These are phyloP conservation scores for Paraphoma sp. DNA, from an alignment of 2,329 filamentous ascomycete species.

Conservation along the genomic window DNA sequence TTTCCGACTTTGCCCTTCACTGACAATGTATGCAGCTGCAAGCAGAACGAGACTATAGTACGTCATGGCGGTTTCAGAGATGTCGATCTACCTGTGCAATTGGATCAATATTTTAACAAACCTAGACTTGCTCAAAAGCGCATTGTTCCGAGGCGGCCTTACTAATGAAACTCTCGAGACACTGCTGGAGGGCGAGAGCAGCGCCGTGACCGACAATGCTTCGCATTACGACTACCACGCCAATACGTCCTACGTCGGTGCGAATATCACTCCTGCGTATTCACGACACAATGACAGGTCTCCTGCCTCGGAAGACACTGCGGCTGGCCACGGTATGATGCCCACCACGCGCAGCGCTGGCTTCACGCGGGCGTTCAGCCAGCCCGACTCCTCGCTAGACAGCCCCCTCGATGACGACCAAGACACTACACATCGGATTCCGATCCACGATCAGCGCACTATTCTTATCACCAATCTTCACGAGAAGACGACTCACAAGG, in stretches of 20 bases:
- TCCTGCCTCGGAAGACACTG: slow-evolving; percentile 27
- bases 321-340: slow-evolving; percentile 21
- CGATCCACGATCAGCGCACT: slow-evolving; percentile 58
- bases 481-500: slow-evolving; percentile 67
- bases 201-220: slow-evolving; percentile 18
- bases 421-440: slow-evolving; percentile 17
- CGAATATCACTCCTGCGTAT: slow-evolving; percentile 7
- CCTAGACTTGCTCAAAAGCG: slow-evolving; percentile 54
- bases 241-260: slow-evolving; percentile 17
- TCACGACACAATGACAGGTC: slow-evolving; percentile 10
- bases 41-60: slow-evolving; percentile 63
- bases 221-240: slow-evolving; percentile 19
- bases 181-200: slow-evolving; percentile 45
- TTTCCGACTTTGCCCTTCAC: slow-evolving; percentile 1
- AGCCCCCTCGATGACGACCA: slow-evolving; percentile 17
- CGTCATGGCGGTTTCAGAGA: slow-evolving; percentile 11
- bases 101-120: slow-evolving; percentile 4
- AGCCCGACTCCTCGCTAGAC: slow-evolving; percentile 22
- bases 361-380: slow-evolving; percentile 21
- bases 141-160: slow-evolving; percentile 59
- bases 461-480: slow-evolving; percentile 69
- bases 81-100: neutral
- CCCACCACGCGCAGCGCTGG: slow-evolving; percentile 8
- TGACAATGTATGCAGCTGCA: slow-evolving; percentile 38
- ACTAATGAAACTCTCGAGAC: slow-evolving; percentile 58